phyloP scores from a whole-genome alignment of 768 basidiomycete species.

The Pleurotus giganteus region DNA sequence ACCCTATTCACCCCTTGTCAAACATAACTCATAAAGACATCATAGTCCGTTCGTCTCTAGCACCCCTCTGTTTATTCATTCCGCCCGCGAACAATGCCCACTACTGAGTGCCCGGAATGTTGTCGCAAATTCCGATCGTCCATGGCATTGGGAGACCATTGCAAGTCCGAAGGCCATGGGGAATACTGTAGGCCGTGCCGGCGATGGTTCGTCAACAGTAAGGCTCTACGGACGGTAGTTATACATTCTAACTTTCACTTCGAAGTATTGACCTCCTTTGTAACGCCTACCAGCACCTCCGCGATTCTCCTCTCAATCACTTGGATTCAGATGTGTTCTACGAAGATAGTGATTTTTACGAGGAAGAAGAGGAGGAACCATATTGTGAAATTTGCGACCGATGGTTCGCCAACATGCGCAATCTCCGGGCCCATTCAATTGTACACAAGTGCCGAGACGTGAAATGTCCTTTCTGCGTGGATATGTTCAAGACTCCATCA shows the following conservation, averaged over 20 bases:
- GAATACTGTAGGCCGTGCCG: neutral
- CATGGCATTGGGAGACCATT: neutral
- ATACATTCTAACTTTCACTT: neutral
- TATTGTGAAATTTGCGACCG: constrained; percentile 22
- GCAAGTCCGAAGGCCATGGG: neutral
- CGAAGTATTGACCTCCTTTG: neutral
- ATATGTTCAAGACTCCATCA: constrained; percentile 32
- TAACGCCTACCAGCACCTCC: neutral
- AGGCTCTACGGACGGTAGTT: neutral
- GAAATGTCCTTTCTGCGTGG: constrained; percentile 31
- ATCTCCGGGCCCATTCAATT: constrained; percentile 23
- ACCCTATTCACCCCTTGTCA: no score
- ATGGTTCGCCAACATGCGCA: constrained; percentile 15
- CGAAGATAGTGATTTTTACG: neutral
- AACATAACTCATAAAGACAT: no score
- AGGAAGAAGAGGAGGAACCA: constrained; percentile 11
- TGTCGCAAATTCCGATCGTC: neutral
- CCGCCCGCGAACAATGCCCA: no score
- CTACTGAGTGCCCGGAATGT: neutral
- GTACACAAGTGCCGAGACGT: constrained; percentile 23
- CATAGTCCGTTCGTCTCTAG: no score
- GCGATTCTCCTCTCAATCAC: neutral
- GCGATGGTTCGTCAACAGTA: neutral
- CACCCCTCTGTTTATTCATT: no score
- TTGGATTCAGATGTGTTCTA: neutral